Evolutionary conservation across 148 eudicot species (phyloP).

Genomic region (Bassia scoparia): DNA sequence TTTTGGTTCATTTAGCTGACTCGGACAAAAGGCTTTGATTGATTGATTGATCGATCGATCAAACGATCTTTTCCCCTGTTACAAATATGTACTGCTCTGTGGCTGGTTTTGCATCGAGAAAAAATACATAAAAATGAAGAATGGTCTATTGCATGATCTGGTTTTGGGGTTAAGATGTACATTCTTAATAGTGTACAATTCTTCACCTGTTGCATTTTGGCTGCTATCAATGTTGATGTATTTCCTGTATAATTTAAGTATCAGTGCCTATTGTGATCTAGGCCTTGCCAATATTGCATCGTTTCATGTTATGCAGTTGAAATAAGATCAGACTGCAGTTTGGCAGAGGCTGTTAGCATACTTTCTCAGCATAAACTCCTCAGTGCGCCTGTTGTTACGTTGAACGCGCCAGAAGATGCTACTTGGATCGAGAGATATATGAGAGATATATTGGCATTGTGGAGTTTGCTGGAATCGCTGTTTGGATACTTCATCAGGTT

Average conservation of each 20-base stretch:
- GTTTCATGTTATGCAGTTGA: slow-evolving; percentile 46
- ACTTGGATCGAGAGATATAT: slow-evolving; percentile 90
- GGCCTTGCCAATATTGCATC: background rate
- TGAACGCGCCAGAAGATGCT: slow-evolving; percentile 70
- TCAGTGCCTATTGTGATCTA: background rate
- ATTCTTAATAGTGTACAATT: background rate
- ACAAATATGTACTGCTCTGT: too few species aligned
- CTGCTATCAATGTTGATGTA: background rate
- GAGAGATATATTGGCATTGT: slow-evolving; percentile 88
- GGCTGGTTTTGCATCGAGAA: too few species aligned
- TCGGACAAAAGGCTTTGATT: too few species aligned
- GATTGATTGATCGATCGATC: too few species aligned
- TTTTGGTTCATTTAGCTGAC: too few species aligned
- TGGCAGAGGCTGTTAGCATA: slow-evolving; percentile 80
- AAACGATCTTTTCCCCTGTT: too few species aligned
- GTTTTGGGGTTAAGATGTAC: background rate
- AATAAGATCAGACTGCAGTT: slow-evolving; percentile 72
- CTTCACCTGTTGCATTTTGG: background rate
- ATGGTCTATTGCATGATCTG: background rate
- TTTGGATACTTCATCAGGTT: slow-evolving; percentile 94
- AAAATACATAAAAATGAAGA: too few species aligned
- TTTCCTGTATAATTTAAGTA: background rate
- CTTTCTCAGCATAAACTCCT: slow-evolving; percentile 70
- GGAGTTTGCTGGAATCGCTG: slow-evolving; percentile 93
- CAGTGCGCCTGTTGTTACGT: slow-evolving; percentile 86